phyloP scores from a whole-genome alignment of 2,329 filamentous ascomycete species.

The Fusarium palustre region DNA sequence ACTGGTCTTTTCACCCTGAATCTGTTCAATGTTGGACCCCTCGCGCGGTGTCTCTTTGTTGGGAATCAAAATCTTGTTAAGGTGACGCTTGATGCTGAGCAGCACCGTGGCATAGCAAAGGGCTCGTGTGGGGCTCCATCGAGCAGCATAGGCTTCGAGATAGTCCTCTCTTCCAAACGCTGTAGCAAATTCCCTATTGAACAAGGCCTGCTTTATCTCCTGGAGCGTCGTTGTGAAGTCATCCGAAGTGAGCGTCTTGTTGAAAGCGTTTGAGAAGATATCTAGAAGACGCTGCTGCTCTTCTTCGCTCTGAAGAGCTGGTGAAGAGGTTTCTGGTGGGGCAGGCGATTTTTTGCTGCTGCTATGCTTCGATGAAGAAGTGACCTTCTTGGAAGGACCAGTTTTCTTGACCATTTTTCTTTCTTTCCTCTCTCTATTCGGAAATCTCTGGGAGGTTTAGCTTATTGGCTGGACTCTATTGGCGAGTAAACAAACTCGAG shows the following conservation, averaged over 20 bases:
- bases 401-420: slow-evolving; percentile 46
- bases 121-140: slow-evolving; percentile 91
- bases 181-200: slow-evolving; percentile 81
- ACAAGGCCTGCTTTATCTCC: slow-evolving; percentile 86
- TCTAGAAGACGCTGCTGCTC: slow-evolving; percentile 77
- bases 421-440: slow-evolving; percentile 4
- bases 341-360: slow-evolving; percentile 38
- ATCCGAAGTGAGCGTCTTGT: slow-evolving; percentile 59
- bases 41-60: neutral
- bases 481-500: neutral
- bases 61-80: slow-evolving; percentile 46
- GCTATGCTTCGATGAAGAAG: slow-evolving; percentile 32
- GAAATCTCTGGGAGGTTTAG: neutral
- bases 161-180: slow-evolving; percentile 81
- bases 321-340: slow-evolving; percentile 23
- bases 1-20: neutral
- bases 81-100: slow-evolving; percentile 51
- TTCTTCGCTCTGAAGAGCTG: slow-evolving; percentile 34
- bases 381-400: slow-evolving; percentile 38
- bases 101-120: slow-evolving; percentile 80
- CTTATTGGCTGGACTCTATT: slow-evolving; percentile 12
- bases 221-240: slow-evolving; percentile 73
- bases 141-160: slow-evolving; percentile 84
- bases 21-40: slow-evolving; percentile 11
- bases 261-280: slow-evolving; percentile 76